Evolutionary conservation across 192 early-diverging fungal species (phyloP), one percentile per base, ranked within the genome.

Genomic region (Umbelopsis sp.): DNA sequence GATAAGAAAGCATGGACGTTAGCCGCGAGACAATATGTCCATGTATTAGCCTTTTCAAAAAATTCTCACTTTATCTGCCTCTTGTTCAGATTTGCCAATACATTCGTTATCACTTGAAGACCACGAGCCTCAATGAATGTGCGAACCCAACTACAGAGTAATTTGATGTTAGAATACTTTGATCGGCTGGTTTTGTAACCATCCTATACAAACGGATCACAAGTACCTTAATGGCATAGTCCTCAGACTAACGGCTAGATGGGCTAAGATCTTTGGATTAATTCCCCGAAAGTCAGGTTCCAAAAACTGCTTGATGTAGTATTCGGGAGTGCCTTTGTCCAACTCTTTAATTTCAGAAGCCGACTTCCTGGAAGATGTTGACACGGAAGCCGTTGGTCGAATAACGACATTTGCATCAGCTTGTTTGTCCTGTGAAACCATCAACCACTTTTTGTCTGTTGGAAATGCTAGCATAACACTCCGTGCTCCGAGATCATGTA

Each of bases 91-190:
- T 82, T 87, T 17, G 84, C 86, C 62, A 94, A 82, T 70, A 86
- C 85, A 49, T 90, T 89, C 0, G 90, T 88, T 36, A 94, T 85
- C 26, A 91, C 87, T 38, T 90, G 87, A 24, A 91, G 81, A 0
- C 92, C 92, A 68, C 90, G 86, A 45, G 87, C 85, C 45, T 94
- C 90, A 51, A 94, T 91, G 84, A 92, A 94, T 68, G 87, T 86
- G 56, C 86, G 83, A 25, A 94, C 91, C 92, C 92, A 94, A 17
- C 85, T 88, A 72, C 20, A 43, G 34, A 11, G 38, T 49, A 21
- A 6, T 49, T 2, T 22, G 14, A 65, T 2, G 59, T 41, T 41
- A 65, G 32, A 21, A 41, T 20, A 65, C 21, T 14, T 22, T 31
- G 21, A 32, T 24, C 0, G 9, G 11, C 20, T 31, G 38, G 31